Evolutionary conservation across 208 protist genomes (phyloP).

Genomic region (Endotrypanum monterogeii): DNA sequence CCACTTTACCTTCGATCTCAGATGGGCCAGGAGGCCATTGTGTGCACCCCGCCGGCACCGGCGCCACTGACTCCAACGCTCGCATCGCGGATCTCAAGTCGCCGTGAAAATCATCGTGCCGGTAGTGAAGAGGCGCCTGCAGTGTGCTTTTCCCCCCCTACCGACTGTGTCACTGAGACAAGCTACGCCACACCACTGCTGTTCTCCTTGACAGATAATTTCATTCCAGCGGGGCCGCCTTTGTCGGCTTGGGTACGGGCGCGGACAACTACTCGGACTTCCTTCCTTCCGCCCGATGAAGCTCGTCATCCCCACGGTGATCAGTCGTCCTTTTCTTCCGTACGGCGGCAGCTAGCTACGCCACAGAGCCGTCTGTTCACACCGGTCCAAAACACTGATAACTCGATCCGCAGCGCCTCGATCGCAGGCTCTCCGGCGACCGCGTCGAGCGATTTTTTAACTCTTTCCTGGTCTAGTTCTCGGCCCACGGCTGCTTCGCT

Average conservation of each 20-base stretch:
- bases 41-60: not conserved
- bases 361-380: slow-evolving; percentile 12
- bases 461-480: not conserved
- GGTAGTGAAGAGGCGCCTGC: not conserved
- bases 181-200: slow-evolving; percentile 3
- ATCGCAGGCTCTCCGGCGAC: not conserved
- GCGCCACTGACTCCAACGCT: not conserved
- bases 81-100: no score
- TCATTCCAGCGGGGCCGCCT: not conserved
- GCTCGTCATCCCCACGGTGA: not conserved
- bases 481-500: not conserved
- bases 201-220: not conserved
- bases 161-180: not conserved
- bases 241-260: not conserved
- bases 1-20: slow-evolving; percentile 2
- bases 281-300: not conserved
- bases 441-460: not conserved
- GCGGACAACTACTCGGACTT: not conserved
- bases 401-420: slow-evolving; percentile 14
- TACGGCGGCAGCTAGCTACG: not conserved
- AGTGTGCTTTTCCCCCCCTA: not conserved
- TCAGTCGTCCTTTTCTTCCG: not conserved
- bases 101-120: not conserved
- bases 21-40: not conserved
- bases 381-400: slow-evolving; percentile 28